Conservation (phyloP, 2,329 filamentous ascomycete species). For the Harringtonia aguacate region DNA sequence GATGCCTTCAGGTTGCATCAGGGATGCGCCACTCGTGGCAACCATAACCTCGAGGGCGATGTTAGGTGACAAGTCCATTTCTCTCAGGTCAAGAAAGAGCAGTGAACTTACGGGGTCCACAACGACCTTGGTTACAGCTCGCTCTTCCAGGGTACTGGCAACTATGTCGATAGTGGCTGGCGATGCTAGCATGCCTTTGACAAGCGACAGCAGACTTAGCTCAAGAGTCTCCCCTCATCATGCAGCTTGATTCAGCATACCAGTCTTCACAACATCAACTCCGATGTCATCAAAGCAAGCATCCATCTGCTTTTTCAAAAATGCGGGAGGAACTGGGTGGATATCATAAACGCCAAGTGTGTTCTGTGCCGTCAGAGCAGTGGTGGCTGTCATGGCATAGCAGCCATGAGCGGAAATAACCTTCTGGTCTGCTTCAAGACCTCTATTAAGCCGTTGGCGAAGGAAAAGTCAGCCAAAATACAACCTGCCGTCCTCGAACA, state of each 20-base stretch:
- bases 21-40: conserved; percentile 63
- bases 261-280: conserved; percentile 85
- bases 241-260: conserved; percentile 33
- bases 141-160: conserved; percentile 48
- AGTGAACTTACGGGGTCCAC: conserved; percentile 57
- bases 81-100: too few species aligned
- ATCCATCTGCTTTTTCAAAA: conserved; percentile 78
- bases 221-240: too few species aligned
- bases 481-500: too few species aligned
- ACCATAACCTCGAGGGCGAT: conserved; percentile 66
- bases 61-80: not conserved
- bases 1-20: conserved; percentile 58
- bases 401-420: conserved; percentile 84
- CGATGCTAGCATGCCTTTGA: conserved; percentile 69
- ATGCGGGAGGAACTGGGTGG: conserved; percentile 65
- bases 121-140: conserved; percentile 49
- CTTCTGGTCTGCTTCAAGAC: conserved; percentile 92
- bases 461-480: too few species aligned
- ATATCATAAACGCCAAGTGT: conserved; percentile 76
- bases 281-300: conserved; percentile 75
- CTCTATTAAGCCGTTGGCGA: conserved; percentile 41
- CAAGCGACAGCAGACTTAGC: not conserved
- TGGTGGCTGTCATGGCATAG: conserved; percentile 94
- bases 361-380: conserved; percentile 92
- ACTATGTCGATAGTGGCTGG: conserved; percentile 59